A percentile compares a stretch with the other conserved stretches of the same genome.
phyloP scores from a whole-genome alignment of 2,329 filamentous ascomycete species.

The Fusarium luffae region DNA sequence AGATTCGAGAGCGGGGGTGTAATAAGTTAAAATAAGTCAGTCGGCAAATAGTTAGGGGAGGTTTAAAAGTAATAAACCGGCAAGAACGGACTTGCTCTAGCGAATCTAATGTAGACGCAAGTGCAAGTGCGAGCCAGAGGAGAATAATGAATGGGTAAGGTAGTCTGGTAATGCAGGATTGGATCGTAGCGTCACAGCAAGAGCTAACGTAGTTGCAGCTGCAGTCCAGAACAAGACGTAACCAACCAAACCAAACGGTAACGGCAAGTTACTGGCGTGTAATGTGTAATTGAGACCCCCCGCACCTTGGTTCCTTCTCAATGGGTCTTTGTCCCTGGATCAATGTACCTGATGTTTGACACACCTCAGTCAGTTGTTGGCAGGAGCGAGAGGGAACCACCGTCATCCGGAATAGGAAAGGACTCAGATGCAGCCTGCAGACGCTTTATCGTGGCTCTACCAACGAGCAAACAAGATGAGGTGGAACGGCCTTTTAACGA shows the following conservation, averaged over 20 bases:
- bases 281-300: slow-evolving; percentile 20
- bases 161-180: neutral
- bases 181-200: slow-evolving; percentile 25
- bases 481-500: slow-evolving; percentile 29
- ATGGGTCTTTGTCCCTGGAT: slow-evolving; percentile 33
- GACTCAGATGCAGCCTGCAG: slow-evolving; percentile 32
- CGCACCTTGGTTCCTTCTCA: slow-evolving; percentile 25
- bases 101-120: slow-evolving; percentile 24
- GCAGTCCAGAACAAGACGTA: slow-evolving; percentile 3
- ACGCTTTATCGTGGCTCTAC: slow-evolving; percentile 20
- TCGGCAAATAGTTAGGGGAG: neutral
- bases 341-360: slow-evolving; percentile 38
- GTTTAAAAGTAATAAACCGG: slow-evolving; percentile 2
- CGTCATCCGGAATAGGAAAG: slow-evolving; percentile 42
- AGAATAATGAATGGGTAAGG: slow-evolving; percentile 21
- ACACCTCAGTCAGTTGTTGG: slow-evolving; percentile 26
- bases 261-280: slow-evolving; percentile 13
- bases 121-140: slow-evolving; percentile 32
- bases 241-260: neutral
- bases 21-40: slow-evolving; percentile 28
- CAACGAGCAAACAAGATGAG: slow-evolving; percentile 38
- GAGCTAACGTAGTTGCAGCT: slow-evolving; percentile 1
- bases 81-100: slow-evolving; percentile 14
- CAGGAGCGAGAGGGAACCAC: slow-evolving; percentile 24
- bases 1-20: slow-evolving; percentile 39